These are phyloP conservation scores for Cladorrhinum sp. DNA, from an alignment of 2,329 filamentous ascomycete genomes.

Conservation along the genomic window DNA sequence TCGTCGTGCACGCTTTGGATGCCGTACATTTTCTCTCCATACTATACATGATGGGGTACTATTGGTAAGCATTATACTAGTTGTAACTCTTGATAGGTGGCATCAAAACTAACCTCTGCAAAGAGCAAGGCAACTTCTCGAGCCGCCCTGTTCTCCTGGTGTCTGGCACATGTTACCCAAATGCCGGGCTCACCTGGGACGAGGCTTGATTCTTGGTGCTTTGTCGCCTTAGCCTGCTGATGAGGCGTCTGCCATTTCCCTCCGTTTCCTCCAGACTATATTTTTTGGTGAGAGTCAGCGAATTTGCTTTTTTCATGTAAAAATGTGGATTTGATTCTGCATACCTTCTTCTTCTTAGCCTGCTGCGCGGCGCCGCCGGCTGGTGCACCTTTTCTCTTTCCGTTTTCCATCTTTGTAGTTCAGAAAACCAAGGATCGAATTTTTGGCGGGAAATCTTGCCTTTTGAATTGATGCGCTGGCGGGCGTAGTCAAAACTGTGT, in stretches of 20 bases:
- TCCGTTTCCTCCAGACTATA: constrained; percentile 46
- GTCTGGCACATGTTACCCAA: constrained; percentile 74
- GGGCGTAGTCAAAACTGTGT: background rate
- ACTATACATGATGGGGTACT: constrained; percentile 44
- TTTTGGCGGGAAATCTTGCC: background rate
- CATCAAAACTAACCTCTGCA: constrained; percentile 52
- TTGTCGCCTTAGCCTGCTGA: constrained; percentile 49
- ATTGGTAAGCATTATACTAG: constrained; percentile 16
- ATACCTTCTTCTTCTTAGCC: constrained; percentile 38
- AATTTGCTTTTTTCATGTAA: background rate
- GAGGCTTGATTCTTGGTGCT: constrained; percentile 46
- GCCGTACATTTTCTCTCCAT: constrained; percentile 60
- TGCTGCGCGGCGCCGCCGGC: constrained; percentile 26
- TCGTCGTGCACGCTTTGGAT: constrained; percentile 40
- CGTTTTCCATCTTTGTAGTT: constrained; percentile 31
- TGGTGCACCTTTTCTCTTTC: constrained; percentile 37
- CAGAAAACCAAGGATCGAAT: background rate
- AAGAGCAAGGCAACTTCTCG: constrained; percentile 65
- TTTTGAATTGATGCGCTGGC: background rate
- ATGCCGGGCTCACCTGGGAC: constrained; percentile 70
- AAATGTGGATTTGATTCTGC: background rate
- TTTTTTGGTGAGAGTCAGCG: background rate
- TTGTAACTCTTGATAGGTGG: background rate
- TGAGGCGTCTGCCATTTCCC: constrained; percentile 62
- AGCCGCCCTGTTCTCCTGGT: constrained; percentile 67